A percentile compares a stretch with the other conserved stretches of the same genome.
Evolutionary conservation across 768 basidiomycete species (phyloP).

Genomic region (Lentinus brumalis): DNA sequence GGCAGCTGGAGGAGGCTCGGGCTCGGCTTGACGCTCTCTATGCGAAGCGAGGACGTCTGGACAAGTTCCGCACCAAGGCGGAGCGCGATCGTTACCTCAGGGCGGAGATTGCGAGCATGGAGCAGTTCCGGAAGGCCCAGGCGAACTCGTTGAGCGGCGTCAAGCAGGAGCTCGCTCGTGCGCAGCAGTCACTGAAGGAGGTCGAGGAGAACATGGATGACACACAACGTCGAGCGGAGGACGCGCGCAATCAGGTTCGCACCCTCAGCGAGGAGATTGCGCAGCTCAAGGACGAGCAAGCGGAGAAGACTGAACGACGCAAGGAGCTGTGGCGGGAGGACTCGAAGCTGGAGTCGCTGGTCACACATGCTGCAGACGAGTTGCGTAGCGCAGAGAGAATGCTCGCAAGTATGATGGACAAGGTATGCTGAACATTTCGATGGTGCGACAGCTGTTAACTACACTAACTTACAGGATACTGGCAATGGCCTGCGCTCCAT

Average conservation of each 20-base stretch:
- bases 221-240: conserved; percentile 62
- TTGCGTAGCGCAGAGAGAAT: conserved; percentile 77
- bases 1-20: conserved; percentile 72
- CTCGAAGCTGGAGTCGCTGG: conserved; percentile 78
- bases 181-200: conserved; percentile 51
- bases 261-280: conserved; percentile 63
- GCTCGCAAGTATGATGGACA: conserved; percentile 93
- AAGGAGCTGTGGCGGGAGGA: conserved; percentile 97
- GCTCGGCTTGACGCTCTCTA: conserved; percentile 75
- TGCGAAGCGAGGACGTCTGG: conserved; percentile 87
- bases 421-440: conserved; percentile 47
- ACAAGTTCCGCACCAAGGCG: conserved; percentile 78
- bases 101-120: conserved; percentile 76
- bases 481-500: conserved; percentile 86
- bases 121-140: conserved; percentile 60
- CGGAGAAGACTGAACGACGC: conserved; percentile 72
- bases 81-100: conserved; percentile 84
- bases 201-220: conserved; percentile 60
- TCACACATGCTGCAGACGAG: conserved; percentile 78
- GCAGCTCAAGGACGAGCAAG: conserved; percentile 65
- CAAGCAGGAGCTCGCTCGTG: conserved; percentile 48
- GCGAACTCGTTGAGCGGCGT: conserved; percentile 55
- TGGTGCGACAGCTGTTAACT: neutral
- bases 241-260: conserved; percentile 57
- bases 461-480: conserved; percentile 67